These are phyloP conservation scores for Drechslerella stenobrocha DNA, from an alignment of 2,329 filamentous ascomycete species.

Conservation along the genomic window DNA sequence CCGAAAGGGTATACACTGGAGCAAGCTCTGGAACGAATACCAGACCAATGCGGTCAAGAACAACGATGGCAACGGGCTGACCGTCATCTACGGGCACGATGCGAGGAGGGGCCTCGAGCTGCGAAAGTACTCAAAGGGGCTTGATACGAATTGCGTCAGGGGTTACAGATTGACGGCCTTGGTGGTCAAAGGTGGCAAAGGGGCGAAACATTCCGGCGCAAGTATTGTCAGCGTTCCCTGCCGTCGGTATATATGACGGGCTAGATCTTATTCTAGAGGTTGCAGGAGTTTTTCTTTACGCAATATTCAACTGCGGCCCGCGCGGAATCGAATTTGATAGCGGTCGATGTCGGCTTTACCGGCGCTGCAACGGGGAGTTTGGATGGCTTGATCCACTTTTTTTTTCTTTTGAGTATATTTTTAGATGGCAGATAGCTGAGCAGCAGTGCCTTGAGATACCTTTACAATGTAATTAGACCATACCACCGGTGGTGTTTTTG, in stretches of 20 bases:
- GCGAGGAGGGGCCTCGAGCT: conserved; percentile 70
- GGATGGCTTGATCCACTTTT: conserved; percentile 8
- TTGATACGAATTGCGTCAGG: conserved; percentile 80
- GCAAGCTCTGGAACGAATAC: conserved; percentile 58
- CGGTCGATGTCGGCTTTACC: conserved; percentile 11
- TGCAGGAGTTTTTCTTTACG: no score
- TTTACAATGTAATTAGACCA: no score
- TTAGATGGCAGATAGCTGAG: no score
- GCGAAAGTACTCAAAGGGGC: conserved; percentile 73
- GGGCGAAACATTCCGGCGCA: conserved; percentile 52
- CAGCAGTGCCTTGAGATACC: no score
- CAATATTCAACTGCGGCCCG: no score
- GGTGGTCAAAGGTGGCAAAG: conserved; percentile 65
- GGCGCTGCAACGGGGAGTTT: conserved; percentile 24
- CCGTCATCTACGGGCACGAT: conserved; percentile 87
- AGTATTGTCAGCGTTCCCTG: conserved; percentile 50
- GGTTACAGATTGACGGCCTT: conserved; percentile 76
- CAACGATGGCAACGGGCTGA: conserved; percentile 58
- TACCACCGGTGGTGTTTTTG: no score
- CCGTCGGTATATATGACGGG: conserved; percentile 43
- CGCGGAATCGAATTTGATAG: no score
- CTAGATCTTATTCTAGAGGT: no score
- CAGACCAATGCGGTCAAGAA: conserved; percentile 9
- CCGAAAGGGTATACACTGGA: conserved; percentile 67
- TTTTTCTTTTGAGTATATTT: neutral